Evolutionary conservation across 1,284 basidiomycete species (phyloP), one percentile per base, ranked within the genome.

Genomic region (Ganoderma boninense): DNA sequence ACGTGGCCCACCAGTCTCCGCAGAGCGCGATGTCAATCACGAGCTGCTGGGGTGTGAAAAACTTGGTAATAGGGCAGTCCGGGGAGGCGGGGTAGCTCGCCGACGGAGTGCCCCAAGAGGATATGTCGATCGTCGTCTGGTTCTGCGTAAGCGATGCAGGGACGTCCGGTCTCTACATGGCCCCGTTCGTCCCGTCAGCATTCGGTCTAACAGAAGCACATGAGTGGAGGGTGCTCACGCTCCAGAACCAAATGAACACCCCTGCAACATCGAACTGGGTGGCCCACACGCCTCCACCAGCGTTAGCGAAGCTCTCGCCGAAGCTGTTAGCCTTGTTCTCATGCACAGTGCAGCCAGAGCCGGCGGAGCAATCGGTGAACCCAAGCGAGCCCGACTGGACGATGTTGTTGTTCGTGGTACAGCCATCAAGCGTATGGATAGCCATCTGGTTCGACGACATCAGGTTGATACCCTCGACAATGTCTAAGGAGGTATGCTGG

Each of bases 191-290:
- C 40, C 10, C 13, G 40, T 42, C n/a, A 60, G 35, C 20, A 23
- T 4, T 10, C 18, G 8, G 35, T 20, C 42, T n/a, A 46, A 29
- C 13, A 62, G 32, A 5, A 67, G 32, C 46, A 16, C 26, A 42
- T 20, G 67, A 18, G 65, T 43, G n/a, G 23, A 20, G 18, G 13
- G 62, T 11, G 84, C 91, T 77, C 74, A 93, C 92, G 66, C 87
- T 87, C 87, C 91, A 92, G 80, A 92, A 95, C 94, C 94, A 95
- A 40, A 94, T 87, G 76, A 80, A 90, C 32, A 92, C 83, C 5
- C 86, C 92, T 6, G 85, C 78, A 1, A 84, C 80, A 52, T 92
- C 91, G 74, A 92, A 89, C 76, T 93, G 92, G 6, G 89, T 82
- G 0, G 92, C 92, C 79, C 85, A 95, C 0, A 94, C 90, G 0